Base-by-base conservation (phyloP, 768 basidiomycete species). In the Kwoniella dejecticola region DNA sequence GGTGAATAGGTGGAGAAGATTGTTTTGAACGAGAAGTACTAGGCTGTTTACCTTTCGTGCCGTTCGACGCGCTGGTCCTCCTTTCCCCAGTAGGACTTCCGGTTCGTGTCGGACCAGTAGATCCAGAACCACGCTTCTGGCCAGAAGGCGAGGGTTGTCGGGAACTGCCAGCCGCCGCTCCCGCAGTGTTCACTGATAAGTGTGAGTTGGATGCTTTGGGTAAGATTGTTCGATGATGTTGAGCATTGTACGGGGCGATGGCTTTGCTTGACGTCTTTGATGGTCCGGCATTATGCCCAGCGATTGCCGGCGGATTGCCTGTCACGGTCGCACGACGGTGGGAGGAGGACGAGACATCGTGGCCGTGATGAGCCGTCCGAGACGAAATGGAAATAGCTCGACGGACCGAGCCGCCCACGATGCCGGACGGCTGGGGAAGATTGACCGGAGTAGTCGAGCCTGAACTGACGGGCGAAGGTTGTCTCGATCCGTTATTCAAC, bases 271-370 rank as follows among this genome's bases (percentile, higher is more conserved):
- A 59, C 23, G 66, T 56, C 49, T 75, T 57, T 12, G 31, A 21
- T 68, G 50, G 64, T 67, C 67, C 64, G 21, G 56, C 29, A 42
- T 42, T 42, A n/a, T 7, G 33, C 30, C 26, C 41, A 0, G 42
- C 24, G 63, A 64, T 23, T 52, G 66, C 44, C 53, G 64, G 42
- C 57, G 38, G 47, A 41, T 30, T 56, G 10, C 60, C 54, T 1
- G 70, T 69, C 15, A 68, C 63, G 0, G 73, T 71, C 0, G 68
- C 67, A 36, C 73, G 57, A 4, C 70, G 62, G 26, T 30, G 41
- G 12, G 57, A 44, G 4, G 62, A 48, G 19, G 54, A 44, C 8
- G 62, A 55, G 1, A 44, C 31, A 8, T 45, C 36, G 27, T 46
- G 54, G 17, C 41, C 55, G 7, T 30, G 49, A 15, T 30, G 6